phyloP scores from a whole-genome alignment of 129 eudicot genomes.

The sunflower (Helianthus annuus) region HanXRQr2.0-SUNRISE NC_035440.2:48364647-48365146 shows the following conservation, averaged over 20 bases:
- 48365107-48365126: slow-evolving; percentile 3
- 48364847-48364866: slow-evolving; percentile 48
- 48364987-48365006: neutral
- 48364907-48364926: slow-evolving; percentile 72
- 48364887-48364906: slow-evolving; percentile 75
- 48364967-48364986: neutral
- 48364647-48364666: slow-evolving; percentile 30
- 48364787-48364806: slow-evolving; percentile 62
- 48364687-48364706: slow-evolving; percentile 49
- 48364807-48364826: slow-evolving; percentile 67
- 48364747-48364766: slow-evolving; percentile 41
- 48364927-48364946: slow-evolving; percentile 57
- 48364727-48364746: slow-evolving; percentile 66
- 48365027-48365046: slow-evolving; percentile 54
- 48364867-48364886: slow-evolving; percentile 39
- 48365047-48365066: neutral
- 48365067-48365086: neutral
- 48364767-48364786: slow-evolving; percentile 41
- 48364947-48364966: slow-evolving; percentile 36
- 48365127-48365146: neutral
- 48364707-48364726: slow-evolving; percentile 55
- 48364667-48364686: slow-evolving; percentile 44
- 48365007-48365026: slow-evolving; percentile 40
- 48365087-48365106: neutral
- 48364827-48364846: slow-evolving; percentile 69